Percentiles rank a stretch among this genome's conserved stretches.
Conservation (phyloP, 192 early-diverging fungal genomes). For the Linderina pennispora region DNA sequence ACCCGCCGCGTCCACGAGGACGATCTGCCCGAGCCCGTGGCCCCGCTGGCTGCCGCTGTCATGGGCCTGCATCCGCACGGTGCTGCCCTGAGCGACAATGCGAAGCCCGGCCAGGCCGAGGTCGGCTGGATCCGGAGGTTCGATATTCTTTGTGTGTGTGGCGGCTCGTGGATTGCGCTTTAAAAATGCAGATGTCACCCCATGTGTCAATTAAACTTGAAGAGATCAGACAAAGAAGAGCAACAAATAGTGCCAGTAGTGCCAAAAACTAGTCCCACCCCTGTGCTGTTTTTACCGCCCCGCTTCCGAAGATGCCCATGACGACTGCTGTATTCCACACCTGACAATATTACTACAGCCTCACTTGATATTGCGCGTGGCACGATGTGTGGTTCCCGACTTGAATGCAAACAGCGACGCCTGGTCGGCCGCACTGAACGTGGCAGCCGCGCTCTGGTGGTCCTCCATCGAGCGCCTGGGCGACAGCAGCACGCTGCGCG, state of each 20-base stretch:
- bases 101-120: neutral
- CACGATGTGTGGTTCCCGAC: neutral
- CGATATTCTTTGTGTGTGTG: slow-evolving; percentile 32
- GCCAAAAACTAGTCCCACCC: no score
- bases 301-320: no score
- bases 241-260: no score
- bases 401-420: slow-evolving; percentile 19
- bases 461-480: slow-evolving; percentile 47
- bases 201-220: neutral
- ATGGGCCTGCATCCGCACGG: no score
- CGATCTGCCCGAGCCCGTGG: no score
- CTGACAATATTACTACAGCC: no score
- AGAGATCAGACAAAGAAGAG: neutral
- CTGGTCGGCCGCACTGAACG: slow-evolving; percentile 1
- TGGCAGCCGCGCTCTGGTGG: slow-evolving; percentile 11
- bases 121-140: slow-evolving; percentile 33
- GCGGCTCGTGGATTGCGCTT: slow-evolving; percentile 34
- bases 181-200: no score
- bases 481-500: slow-evolving; percentile 44
- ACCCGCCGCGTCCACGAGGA: slow-evolving; percentile 7
- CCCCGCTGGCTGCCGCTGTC: no score
- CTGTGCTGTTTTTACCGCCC: no score
- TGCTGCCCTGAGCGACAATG: no score
- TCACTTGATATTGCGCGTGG: neutral
- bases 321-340: no score